Conservation (phyloP, 768 basidiomycete genomes). For the Boletus rufocinnamomeus region DNA sequence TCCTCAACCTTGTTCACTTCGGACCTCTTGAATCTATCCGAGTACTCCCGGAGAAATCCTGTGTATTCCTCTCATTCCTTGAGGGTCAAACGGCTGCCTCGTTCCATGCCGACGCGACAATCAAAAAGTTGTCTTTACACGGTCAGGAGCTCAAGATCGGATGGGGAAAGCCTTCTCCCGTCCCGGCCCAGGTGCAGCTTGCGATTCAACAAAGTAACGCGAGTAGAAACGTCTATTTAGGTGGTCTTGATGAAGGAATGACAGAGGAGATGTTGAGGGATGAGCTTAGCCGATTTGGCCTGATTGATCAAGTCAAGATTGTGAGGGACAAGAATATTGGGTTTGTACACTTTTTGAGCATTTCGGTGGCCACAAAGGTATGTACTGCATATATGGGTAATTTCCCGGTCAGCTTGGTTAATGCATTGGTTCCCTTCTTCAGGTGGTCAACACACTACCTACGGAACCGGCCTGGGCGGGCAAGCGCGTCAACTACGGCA, state of each 20-base stretch:
- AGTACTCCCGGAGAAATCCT: conserved; percentile 94
- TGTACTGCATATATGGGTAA: conserved; percentile 21
- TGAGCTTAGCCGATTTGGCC: conserved; percentile 87
- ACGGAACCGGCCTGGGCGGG: conserved; percentile 93
- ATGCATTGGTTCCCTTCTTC: too few species aligned
- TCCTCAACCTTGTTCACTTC: conserved; percentile 96
- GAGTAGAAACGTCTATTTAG: conserved; percentile 94
- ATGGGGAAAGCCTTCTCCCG: conserved; percentile 94
- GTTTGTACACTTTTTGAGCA: conserved; percentile 97
- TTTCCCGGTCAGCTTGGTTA: not conserved
- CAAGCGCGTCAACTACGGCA: conserved; percentile 97
- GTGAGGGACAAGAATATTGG: conserved; percentile 99
- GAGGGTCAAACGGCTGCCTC: conserved; percentile 91
- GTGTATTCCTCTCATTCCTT: conserved; percentile 97
- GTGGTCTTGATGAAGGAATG: conserved; percentile 85
- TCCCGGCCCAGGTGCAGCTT: conserved; percentile 81
- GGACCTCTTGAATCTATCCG: conserved; percentile 95
- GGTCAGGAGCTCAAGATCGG: conserved; percentile 98
- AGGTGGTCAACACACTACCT: conserved; percentile 94
- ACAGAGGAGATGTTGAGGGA: conserved; percentile 93
- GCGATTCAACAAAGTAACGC: conserved; percentile 93
- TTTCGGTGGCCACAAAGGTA: conserved; percentile 93
- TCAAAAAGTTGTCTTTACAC: conserved; percentile 91
- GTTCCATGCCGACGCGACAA: conserved; percentile 95
- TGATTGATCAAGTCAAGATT: conserved; percentile 99